Evolutionary conservation across 208 protist genomes (phyloP), one percentile per base, ranked within the genome.

Genomic region (Trypanosoma vivax): DNA sequence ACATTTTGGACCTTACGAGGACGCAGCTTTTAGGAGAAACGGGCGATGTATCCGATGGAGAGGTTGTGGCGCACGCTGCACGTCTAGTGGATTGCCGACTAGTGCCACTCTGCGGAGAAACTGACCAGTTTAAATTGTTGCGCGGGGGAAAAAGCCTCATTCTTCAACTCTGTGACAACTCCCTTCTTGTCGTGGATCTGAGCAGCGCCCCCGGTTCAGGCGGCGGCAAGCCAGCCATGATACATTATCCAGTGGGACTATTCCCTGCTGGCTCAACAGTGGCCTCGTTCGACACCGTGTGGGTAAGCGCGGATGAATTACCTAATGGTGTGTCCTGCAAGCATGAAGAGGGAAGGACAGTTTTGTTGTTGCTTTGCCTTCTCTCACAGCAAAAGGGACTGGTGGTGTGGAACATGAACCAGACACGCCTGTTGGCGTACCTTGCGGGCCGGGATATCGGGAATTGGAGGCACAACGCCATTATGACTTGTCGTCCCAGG

Each of bases 101-200:
- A 18, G 65, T 74, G 40, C 66, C 58, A 21, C 73, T 63, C 14
- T 48, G 51, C 0, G 58, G 62, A 42, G 65, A 65, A 16, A 6
- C 21, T 14, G 62, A 47, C 49, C 50, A 57, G 18, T 66, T 83
- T 40, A 51, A 51, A 38, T 50, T 89, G 24, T 40, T 69, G 39
- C 74, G 70, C 46, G 70, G 79, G 35, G 84, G 84, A 53, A 81
- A 78, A 61, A 76, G 77, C 45, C 50, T 92, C 39, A 29, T 89
- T 39, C 50, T 87, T 27, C 67, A 88, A 40, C 61, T 92, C n/a
- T 71, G 79, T 29, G 73, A 92, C 52, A 66, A 57, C 24, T 82
- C 77, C 0, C 68, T 92, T 10, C 67, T 72, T 29, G 42, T 92
- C 21, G 73, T 92, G 1, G 73, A 83, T 41, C 54, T 92, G n/a